phyloP scores from a whole-genome alignment of 2,329 filamentous ascomycete species.

The Sporothrix globosa region DNA sequence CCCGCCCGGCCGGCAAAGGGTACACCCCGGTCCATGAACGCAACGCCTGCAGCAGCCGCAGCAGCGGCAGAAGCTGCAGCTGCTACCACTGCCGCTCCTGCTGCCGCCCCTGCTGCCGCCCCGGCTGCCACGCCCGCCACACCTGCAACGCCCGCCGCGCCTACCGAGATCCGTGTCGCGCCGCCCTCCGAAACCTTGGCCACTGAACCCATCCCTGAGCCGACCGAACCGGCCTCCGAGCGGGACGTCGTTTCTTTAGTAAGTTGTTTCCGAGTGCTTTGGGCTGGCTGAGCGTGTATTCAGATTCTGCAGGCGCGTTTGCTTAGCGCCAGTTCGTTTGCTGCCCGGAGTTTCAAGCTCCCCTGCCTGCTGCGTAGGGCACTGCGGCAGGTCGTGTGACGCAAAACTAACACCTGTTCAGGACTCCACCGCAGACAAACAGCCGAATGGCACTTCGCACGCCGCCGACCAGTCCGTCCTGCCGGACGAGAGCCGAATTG shows the following conservation, averaged over 20 bases:
- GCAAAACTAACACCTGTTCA: neutral
- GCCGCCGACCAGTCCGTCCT: constrained; percentile 10
- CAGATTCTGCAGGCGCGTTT: constrained; percentile 1
- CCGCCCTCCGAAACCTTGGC: neutral
- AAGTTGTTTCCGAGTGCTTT: neutral
- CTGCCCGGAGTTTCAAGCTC: neutral
- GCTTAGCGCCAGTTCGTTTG: neutral
- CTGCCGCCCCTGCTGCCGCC: neutral
- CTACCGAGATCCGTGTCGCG: neutral
- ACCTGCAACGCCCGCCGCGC: neutral
- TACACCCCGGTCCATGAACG: neutral
- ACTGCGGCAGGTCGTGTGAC: neutral
- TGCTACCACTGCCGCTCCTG: neutral
- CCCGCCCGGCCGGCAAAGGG: constrained; percentile 21
- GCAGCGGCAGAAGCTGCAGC: neutral
- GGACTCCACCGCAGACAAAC: constrained; percentile 8
- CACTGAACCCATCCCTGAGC: neutral
- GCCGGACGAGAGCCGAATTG: constrained; percentile 8
- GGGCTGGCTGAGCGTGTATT: neutral
- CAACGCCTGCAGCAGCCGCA: neutral
- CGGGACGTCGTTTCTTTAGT: neutral
- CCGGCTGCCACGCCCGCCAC: neutral
- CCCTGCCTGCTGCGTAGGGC: neutral
- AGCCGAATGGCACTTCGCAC: constrained; percentile 13
- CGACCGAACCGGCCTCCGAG: neutral